Evolutionary conservation across 768 basidiomycete genomes (phyloP).

Genomic region (Mycena polygramma): DNA sequence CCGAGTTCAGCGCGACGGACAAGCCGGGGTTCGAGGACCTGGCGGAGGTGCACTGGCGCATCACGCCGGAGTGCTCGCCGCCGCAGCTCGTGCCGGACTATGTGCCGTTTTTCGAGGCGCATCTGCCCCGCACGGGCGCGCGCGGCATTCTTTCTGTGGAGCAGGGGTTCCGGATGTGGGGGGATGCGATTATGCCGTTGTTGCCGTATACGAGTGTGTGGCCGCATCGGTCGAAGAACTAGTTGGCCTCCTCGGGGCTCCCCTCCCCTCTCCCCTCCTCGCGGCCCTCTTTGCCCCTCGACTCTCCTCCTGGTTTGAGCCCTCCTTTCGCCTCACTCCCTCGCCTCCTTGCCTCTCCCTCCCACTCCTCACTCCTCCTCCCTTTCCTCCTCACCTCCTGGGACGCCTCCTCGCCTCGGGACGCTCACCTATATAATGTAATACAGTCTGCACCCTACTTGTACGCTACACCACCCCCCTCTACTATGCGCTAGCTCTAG

Average conservation of each 20-base stretch:
- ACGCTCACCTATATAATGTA: too few relatives aligned
- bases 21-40: conserved; percentile 1
- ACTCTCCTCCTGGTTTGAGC: too few relatives aligned
- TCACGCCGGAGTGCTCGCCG: conserved; percentile 24
- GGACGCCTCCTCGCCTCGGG: too few relatives aligned
- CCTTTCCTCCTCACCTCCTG: too few relatives aligned
- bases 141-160: conserved; percentile 6
- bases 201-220: conserved; percentile 26
- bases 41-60: not conserved
- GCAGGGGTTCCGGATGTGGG: conserved; percentile 22
- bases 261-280: too few relatives aligned
- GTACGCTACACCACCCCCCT: too few relatives aligned
- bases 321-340: too few relatives aligned
- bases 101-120: conserved; percentile 1
- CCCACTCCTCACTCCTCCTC: too few relatives aligned
- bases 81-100: conserved; percentile 30
- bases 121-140: not conserved
- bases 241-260: not conserved
- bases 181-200: conserved; percentile 24
- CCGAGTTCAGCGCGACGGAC: not conserved
- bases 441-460: too few relatives aligned
- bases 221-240: conserved; percentile 7
- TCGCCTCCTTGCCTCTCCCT: too few relatives aligned
- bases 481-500: too few relatives aligned
- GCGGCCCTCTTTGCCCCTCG: too few relatives aligned